These are phyloP conservation scores for Phytopythium montanum DNA, from an alignment of 352 stramenopile species.

Conservation along the genomic window DNA sequence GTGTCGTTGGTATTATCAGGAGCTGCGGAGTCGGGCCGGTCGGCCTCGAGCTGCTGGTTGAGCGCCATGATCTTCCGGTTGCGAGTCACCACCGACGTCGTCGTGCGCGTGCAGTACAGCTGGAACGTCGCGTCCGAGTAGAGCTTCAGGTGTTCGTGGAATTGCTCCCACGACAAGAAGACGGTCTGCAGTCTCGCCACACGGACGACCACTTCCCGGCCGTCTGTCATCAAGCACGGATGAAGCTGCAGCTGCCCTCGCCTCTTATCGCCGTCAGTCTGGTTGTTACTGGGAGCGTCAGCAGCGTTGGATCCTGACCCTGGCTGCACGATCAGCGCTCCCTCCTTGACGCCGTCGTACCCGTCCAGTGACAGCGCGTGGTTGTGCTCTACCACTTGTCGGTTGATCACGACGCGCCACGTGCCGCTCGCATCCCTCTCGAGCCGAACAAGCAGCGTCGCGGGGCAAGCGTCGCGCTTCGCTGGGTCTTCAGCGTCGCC, in stretches of 20 bases:
- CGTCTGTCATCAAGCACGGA: neutral
- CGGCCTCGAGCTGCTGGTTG: conserved; percentile 12
- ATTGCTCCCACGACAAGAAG: conserved; percentile 68
- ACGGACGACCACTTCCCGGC: conserved; percentile 51
- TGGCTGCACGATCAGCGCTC: neutral
- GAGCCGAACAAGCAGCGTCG: conserved; percentile 62
- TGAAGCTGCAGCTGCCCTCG: neutral
- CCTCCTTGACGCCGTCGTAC: conserved; percentile 10
- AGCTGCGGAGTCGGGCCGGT: neutral
- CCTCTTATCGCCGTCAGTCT: neutral
- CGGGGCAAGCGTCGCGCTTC: conserved; percentile 29
- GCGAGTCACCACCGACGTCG: conserved; percentile 57
- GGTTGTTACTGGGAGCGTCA: neutral
- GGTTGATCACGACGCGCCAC: conserved; percentile 68
- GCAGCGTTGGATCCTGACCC: neutral
- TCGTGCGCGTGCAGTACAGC: conserved; percentile 72
- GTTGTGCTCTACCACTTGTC: conserved; percentile 63
- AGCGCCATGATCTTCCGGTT: conserved; percentile 71
- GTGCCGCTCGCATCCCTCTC: conserved; percentile 59
- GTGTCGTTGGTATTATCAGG: conserved; percentile 5
- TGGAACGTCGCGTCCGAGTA: conserved; percentile 73
- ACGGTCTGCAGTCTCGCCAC: conserved; percentile 48
- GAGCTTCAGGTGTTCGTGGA: conserved; percentile 47
- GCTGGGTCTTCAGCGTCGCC: neutral
- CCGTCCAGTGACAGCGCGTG: conserved; percentile 28